Evolutionary conservation across 805 yeast genomes (phyloP), one percentile per base, ranked within the genome.

Genomic region (Candida sonorensis): DNA sequence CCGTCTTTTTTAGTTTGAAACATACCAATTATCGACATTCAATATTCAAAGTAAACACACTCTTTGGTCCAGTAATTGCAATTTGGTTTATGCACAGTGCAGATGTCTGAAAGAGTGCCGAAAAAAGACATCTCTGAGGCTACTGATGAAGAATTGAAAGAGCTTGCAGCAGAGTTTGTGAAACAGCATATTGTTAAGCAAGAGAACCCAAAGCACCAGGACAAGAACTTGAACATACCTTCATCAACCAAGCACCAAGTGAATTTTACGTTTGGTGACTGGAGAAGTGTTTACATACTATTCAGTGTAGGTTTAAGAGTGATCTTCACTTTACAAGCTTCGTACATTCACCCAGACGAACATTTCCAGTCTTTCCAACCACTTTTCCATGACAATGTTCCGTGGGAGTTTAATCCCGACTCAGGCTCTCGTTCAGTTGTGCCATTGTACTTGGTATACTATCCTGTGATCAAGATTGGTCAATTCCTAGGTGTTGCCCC

Each of bases 271-370:
- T 27, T 36, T 10, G 16, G 25, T 10, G 53, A 57, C 36, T 73
- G 82, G 80, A 58, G 83, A 39, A 49, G 48, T 14, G 48, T 68
- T 4, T 68, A 74, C 43, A 36, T 72, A 8, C 14, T 62, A 10
- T 49, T 50, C 12, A 53, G 73, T 8, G 55, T 77, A 3, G 64
- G 65, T 0, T 45, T 73, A 17, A 52, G 85, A 31, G 57, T 81
- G 15, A 59, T 70, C 17, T 61, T 85, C 27, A 77, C 82, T 0
- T 51, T 82, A 2, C 75, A 81, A 34, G 69, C 81, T 19, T 84
- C 96, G 0, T 92, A 94, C 51, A 77, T 92, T 29, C 99, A 94
- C 45, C 99, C 99, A 0, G 99, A 92, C 64, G 99, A 92, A 60
- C 96, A 88, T 54, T 84, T 85, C 53, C 99, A 94, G 54, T 73